Conservation (phyloP, 768 basidiomycete species). For the Hysterangium stoloniferum region DNA sequence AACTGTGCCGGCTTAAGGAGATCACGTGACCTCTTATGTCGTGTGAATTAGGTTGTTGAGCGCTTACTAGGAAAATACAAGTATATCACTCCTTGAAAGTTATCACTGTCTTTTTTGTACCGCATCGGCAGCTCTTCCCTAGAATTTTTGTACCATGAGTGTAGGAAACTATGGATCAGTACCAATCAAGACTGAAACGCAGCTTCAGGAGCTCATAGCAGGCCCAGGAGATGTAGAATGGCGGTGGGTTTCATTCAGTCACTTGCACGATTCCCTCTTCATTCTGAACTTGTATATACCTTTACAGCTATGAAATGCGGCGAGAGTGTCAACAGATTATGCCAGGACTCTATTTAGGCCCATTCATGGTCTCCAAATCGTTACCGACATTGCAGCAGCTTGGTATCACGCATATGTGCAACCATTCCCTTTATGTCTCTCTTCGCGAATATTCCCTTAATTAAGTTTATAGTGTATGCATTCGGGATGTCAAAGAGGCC, state of each 20-base stretch:
- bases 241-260: slow-evolving; percentile 42
- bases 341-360: slow-evolving; percentile 74
- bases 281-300: neutral
- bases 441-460: neutral
- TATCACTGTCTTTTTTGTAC: too few species aligned
- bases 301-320: slow-evolving; percentile 81
- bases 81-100: too few species aligned
- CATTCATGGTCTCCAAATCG: slow-evolving; percentile 83
- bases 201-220: slow-evolving; percentile 45
- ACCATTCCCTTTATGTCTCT: neutral
- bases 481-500: slow-evolving; percentile 82
- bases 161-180: too few species aligned
- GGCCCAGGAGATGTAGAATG: slow-evolving; percentile 81
- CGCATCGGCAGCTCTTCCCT: too few species aligned
- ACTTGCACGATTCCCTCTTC: neutral
- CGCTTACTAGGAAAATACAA: too few species aligned
- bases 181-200: neutral
- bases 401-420: slow-evolving; percentile 77
- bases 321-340: slow-evolving; percentile 92
- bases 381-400: slow-evolving; percentile 56
- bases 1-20: too few species aligned
- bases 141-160: too few species aligned
- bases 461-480: slow-evolving; percentile 56
- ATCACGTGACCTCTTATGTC: too few species aligned
- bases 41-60: too few species aligned